Conservation (phyloP, 345 rosid genomes). For the Turritis glabra region DNA sequence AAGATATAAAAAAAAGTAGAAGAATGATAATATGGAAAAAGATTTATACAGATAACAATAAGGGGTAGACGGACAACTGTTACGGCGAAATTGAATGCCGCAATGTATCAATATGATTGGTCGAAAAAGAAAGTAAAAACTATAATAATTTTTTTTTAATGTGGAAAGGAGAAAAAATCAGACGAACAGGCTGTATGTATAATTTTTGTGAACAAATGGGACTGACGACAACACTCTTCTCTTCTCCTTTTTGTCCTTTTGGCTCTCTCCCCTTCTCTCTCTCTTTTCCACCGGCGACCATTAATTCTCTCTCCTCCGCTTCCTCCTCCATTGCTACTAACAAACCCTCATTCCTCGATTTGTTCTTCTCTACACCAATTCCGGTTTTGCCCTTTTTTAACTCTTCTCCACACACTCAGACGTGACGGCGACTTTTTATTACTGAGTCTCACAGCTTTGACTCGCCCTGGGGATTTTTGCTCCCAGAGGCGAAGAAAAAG, state of each 20-base stretch:
- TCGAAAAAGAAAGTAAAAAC: not conserved
- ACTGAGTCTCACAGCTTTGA: slow-evolving; percentile 37
- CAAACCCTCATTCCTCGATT: slow-evolving; percentile 32
- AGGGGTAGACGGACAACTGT: slow-evolving; percentile 34
- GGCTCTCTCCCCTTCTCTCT: slow-evolving; percentile 30
- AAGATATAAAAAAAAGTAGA: not conserved
- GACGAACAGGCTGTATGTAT: slow-evolving; percentile 47
- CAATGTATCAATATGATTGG: slow-evolving; percentile 36
- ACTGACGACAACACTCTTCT: slow-evolving; percentile 42
- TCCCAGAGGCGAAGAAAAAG: slow-evolving; percentile 32
- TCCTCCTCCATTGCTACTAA: slow-evolving; percentile 3
- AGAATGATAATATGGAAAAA: not conserved
- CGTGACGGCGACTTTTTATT: slow-evolving; percentile 39
- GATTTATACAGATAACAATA: not conserved
- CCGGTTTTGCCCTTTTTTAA: not conserved
- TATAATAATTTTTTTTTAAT: not conserved
- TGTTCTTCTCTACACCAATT: slow-evolving; percentile 4
- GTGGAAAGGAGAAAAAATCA: slow-evolving; percentile 29
- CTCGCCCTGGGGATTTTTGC: slow-evolving; percentile 35
- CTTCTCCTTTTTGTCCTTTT: slow-evolving; percentile 36
- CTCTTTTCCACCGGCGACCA: slow-evolving; percentile 38
- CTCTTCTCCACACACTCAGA: slow-evolving; percentile 4
- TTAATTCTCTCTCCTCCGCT: slow-evolving; percentile 36
- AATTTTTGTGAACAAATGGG: slow-evolving; percentile 36
- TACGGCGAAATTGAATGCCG: slow-evolving; percentile 37